Conservation (phyloP, 2,329 filamentous ascomycete species). For the Phialophora expanda region DNA sequence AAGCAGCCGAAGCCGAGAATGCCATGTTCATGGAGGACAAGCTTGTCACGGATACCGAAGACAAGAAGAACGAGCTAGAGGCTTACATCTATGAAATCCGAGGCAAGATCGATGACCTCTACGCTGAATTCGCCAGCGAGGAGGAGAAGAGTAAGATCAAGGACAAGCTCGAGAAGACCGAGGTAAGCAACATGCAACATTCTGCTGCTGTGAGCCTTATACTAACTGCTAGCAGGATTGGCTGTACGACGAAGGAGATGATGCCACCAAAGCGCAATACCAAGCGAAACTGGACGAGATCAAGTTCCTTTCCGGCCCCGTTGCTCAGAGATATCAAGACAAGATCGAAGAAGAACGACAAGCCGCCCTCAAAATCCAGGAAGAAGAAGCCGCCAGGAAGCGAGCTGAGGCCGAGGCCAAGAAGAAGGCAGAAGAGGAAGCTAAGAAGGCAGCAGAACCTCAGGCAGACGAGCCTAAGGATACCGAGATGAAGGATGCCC, state of each 20-base stretch:
- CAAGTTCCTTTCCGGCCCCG: slow-evolving; percentile 84
- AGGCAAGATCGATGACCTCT: slow-evolving; percentile 91
- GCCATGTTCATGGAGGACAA: slow-evolving; percentile 98
- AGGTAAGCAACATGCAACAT: slow-evolving; percentile 67
- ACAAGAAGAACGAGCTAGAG: slow-evolving; percentile 99
- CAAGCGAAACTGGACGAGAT: slow-evolving; percentile 96
- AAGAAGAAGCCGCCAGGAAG: slow-evolving; percentile 68
- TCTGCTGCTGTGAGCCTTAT: neutral
- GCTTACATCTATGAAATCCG: slow-evolving; percentile 96
- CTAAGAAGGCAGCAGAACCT: slow-evolving; percentile 55
- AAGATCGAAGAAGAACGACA: slow-evolving; percentile 87
- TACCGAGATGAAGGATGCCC: slow-evolving; percentile 66
- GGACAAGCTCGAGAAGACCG: slow-evolving; percentile 78
- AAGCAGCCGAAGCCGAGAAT: slow-evolving; percentile 79
- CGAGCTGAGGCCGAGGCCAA: slow-evolving; percentile 73
- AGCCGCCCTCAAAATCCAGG: slow-evolving; percentile 69
- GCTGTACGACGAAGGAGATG: slow-evolving; percentile 97
- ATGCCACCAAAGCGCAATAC: slow-evolving; percentile 92
- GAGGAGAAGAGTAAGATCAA: slow-evolving; percentile 89
- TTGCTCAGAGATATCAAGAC: slow-evolving; percentile 93
- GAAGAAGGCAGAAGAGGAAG: slow-evolving; percentile 74
- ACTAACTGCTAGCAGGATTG: slow-evolving; percentile 71
- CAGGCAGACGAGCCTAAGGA: slow-evolving; percentile 46
- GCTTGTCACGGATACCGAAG: slow-evolving; percentile 94
- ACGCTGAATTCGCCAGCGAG: slow-evolving; percentile 84